Evolutionary conservation across 176 grass and related monocot genomes (phyloP), one percentile per base, ranked within the genome.

Genomic region (Ampelocalamus luodianensis): DNA sequence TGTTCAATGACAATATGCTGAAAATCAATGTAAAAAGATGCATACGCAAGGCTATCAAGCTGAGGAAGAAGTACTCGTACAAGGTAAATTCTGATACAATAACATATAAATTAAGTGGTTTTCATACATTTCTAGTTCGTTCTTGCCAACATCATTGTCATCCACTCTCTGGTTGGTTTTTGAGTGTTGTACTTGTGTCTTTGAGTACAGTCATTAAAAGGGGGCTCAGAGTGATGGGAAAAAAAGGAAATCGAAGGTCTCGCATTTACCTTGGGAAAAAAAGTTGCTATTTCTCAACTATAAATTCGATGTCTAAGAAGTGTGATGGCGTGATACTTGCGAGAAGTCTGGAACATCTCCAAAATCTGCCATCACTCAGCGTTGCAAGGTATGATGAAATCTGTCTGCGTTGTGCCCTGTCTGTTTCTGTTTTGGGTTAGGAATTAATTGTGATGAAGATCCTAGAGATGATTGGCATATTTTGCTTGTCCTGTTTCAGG

Each of bases 1-100:
- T 99, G 91, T 96, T 99, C 82, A 99, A 99, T 53, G 96, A 99
- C 63, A 99, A 99, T 75, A 20, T 94, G 79, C 86, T 99, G 82
- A 92, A 99, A 77, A 92, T 99, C 60, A 92, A 94, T 88, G 91
- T 99, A 43, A 96, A 96, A 83, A 90, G 96, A 91, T 99, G 96
- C 1, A 75, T 96, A 72, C 88, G 84, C 59, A 75, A 96, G 86
- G 96, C 96, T 59, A 85, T 99, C 81, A 99, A 95, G 81, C 50
- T 95, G 85, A 90, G 91, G 91, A 94, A 95, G 83, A 96, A 90
- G 82, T 93, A 90, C 75, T 62, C 65, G 36, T 66, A 89, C 89
- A 98, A 93, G 89, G 93, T 95, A 89, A 74, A 50, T 76, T 67
- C 49, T 46, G 32, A 80, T 54, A 45, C 10, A 11, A 61, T 40